Evolutionary conservation across 2,329 filamentous ascomycete species (phyloP).

Genomic region (Curvularia eragrostidis): DNA sequence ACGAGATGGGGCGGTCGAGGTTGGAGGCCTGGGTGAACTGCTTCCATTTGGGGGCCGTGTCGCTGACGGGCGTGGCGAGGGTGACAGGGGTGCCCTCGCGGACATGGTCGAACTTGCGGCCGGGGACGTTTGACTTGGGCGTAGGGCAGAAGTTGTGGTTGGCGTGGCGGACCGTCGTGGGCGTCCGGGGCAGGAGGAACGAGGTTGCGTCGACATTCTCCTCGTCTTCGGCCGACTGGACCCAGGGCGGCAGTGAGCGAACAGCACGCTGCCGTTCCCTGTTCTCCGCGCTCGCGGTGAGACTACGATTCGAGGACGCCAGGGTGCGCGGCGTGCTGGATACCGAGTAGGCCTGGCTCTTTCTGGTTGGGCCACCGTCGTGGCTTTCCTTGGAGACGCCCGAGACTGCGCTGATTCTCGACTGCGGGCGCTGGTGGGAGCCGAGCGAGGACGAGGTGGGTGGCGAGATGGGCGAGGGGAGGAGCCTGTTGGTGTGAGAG

Average conservation of each 20-base stretch:
- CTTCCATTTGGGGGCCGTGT: constrained; percentile 50
- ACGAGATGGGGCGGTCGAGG: constrained; percentile 35
- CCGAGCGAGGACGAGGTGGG: constrained; percentile 40
- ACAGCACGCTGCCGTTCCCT: constrained; percentile 44
- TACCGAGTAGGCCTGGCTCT: constrained; percentile 45
- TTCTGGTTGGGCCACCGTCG: constrained; percentile 32
- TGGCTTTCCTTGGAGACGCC: constrained; percentile 35
- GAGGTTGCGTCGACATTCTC: constrained; percentile 41
- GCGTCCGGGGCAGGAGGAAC: constrained; percentile 46
- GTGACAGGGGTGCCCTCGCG: constrained; percentile 49
- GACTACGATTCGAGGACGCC: constrained; percentile 43
- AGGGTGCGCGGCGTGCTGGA: constrained; percentile 48
- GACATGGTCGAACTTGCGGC: constrained; percentile 50
- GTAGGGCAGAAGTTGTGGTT: constrained; percentile 50
- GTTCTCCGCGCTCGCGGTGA: constrained; percentile 38
- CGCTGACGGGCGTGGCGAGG: constrained; percentile 42
- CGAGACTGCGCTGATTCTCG: constrained; percentile 40
- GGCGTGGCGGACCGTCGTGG: constrained; percentile 43
- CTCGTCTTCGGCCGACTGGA: constrained; percentile 48
- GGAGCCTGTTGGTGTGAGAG: constrained; percentile 28
- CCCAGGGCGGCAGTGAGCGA: constrained; percentile 49
- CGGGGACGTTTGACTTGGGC: constrained; percentile 48
- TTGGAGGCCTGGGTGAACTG: constrained; percentile 46
- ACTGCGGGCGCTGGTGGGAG: constrained; percentile 42
- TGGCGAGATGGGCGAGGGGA: constrained; percentile 43